Evolutionary conservation across 805 yeast species (phyloP), one percentile per base, ranked within the genome.

Genomic region (Ogataea sp.): DNA sequence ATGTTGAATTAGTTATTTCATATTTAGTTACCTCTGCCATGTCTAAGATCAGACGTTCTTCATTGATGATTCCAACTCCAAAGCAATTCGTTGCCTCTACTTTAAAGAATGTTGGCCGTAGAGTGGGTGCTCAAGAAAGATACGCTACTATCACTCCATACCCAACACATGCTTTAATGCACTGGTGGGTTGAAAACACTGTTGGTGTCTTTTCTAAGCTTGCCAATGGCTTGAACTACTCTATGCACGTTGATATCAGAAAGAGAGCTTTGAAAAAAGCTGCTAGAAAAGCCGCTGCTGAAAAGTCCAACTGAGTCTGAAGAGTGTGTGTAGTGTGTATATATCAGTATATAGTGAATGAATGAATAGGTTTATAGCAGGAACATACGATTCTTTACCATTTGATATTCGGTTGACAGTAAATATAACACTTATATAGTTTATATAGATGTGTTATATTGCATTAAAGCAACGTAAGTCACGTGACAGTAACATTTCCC

Each of bases 101-200:
- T 6, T 71, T 93, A 52, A 64, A 64, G 34, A 69, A 73, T 40
- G 74, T 81, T 43, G 97, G 97, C 20, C 80, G 85, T 55, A 77
- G 95, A 50, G 77, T 80, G 36, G 98, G 98, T 40, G 94, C 97
- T 16, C 96, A 87, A 61, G 96, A 85, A 46, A 76, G 95, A 52
- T 86, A 59, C 51, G 94, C 79, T 26, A 87, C 96, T 2, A 64
- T 70, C 40, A 90, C 97, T 2, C 98, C 98, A 26, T 93, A 70
- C 71, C 88, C 95, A 86, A 62, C 87, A 2, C 98, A 93, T 64
- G 97, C 97, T 2, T 57, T 90, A 38, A 78, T 89, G 80, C 95
- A 89, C 59, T 89, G 84, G 72, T 67, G 68, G 39, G 76, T 89
- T 45, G 89, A 78, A 37, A 74, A 75, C 53, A 73, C 87, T 10